A percentile compares a stretch with the other conserved stretches of the same genome.
Conservation (phyloP, 768 basidiomycete species). For the Leccinum variicolor region DNA sequence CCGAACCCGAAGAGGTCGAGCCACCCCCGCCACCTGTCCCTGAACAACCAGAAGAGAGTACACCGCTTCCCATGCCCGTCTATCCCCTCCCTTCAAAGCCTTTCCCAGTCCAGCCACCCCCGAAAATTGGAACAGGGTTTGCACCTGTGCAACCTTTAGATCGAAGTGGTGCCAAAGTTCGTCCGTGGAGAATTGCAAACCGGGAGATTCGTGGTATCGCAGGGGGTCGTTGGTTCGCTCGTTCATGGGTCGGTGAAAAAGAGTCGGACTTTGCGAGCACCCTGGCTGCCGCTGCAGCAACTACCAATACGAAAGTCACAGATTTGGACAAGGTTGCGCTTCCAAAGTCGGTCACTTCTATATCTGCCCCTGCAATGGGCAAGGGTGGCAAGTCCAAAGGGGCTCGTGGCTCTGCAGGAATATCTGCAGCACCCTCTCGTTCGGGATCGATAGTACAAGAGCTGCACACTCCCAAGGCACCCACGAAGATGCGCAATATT, state of each 20-base stretch:
- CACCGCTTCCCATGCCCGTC: constrained; percentile 53
- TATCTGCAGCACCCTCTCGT: constrained; percentile 55
- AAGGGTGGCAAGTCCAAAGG: constrained; percentile 43
- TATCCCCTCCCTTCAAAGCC: constrained; percentile 83
- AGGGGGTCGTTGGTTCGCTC: constrained; percentile 78
- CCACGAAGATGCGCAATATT: constrained; percentile 68
- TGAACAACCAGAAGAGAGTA: constrained; percentile 42
- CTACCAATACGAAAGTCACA: constrained; percentile 26
- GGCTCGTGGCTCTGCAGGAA: constrained; percentile 34
- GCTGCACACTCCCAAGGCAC: constrained; percentile 42
- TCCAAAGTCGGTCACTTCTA: constrained; percentile 42
- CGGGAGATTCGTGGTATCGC: constrained; percentile 81
- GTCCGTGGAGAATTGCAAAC: constrained; percentile 71
- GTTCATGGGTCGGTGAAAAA: constrained; percentile 82
- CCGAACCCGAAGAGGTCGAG: constrained; percentile 45
- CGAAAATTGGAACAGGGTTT: constrained; percentile 71
- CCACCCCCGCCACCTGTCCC: constrained; percentile 28
- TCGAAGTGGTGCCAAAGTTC: constrained; percentile 54
- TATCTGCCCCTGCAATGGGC: constrained; percentile 41
- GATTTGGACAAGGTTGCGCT: constrained; percentile 27
- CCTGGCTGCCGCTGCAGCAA: constrained; percentile 25
- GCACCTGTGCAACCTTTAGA: constrained; percentile 68
- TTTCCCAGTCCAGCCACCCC: constrained; percentile 76
- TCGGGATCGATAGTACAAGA: constrained; percentile 54
- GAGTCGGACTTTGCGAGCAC: constrained; percentile 61